Conservation (phyloP, 345 rosid genomes). For the Laguncularia racemosa region DNA sequence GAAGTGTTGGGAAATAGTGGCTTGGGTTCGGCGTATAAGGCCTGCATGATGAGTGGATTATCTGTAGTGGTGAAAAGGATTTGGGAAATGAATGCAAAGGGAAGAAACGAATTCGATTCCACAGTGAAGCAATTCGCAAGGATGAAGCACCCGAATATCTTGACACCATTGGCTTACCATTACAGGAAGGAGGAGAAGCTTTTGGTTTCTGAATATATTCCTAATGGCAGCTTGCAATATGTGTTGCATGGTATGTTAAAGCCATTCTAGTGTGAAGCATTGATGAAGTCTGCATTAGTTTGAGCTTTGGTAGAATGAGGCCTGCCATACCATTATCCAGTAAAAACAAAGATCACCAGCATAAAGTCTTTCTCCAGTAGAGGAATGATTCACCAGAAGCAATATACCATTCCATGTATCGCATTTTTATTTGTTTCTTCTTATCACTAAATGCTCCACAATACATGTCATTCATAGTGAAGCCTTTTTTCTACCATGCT, state of each 20-base stretch:
- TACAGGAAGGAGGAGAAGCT: constrained; percentile 68
- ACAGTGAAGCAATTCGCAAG: constrained; percentile 43
- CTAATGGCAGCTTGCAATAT: constrained; percentile 58
- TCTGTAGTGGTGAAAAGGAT: constrained; percentile 65
- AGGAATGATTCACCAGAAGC: no score
- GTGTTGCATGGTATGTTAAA: constrained; percentile 43
- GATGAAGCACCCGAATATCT: constrained; percentile 42
- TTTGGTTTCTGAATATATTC: constrained; percentile 46
- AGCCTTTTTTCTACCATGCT: no score
- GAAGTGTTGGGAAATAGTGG: constrained; percentile 67
- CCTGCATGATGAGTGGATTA: constrained; percentile 38
- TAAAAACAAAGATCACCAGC: no score
- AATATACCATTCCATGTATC: no score
- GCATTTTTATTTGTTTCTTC: no score
- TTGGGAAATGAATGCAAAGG: constrained; percentile 50
- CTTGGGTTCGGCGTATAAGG: constrained; percentile 59
- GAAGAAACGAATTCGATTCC: constrained; percentile 38
- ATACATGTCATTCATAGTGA: no score
- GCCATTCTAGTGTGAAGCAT: background rate
- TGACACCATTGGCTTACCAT: constrained; percentile 71
- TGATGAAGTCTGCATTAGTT: no score
- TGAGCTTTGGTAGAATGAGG: no score
- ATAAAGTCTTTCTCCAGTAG: no score
- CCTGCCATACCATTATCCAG: no score
- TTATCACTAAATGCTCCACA: no score